Evolutionary conservation across 2,329 filamentous ascomycete genomes (phyloP).

Genomic region (Colletotrichum camelliae): DNA sequence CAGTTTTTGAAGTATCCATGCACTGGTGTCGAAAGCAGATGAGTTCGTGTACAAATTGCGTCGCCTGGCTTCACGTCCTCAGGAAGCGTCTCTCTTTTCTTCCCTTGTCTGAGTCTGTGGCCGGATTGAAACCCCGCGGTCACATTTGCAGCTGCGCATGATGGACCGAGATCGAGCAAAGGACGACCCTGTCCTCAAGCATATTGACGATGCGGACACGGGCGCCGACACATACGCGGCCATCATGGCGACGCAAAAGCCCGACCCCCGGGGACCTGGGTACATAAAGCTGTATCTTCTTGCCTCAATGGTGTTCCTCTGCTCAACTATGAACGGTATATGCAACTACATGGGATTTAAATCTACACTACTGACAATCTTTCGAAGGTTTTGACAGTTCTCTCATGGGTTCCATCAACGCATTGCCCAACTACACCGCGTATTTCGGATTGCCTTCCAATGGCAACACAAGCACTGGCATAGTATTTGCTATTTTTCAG

Average conservation of each 20-base stretch:
- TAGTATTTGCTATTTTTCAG: slow-evolving; percentile 49
- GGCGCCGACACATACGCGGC: slow-evolving; percentile 35
- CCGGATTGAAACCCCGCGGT: not conserved
- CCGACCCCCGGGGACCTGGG: slow-evolving; percentile 32
- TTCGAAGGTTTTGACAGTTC: slow-evolving; percentile 42
- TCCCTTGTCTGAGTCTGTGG: not conserved
- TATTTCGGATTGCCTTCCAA: slow-evolving; percentile 40
- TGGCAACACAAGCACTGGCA: slow-evolving; percentile 45
- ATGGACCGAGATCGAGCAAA: not conserved
- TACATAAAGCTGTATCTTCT: slow-evolving; percentile 35
- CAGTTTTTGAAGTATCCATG: not conserved
- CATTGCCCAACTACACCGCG: slow-evolving; percentile 36
- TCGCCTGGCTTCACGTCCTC: not conserved
- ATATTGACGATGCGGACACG: slow-evolving; percentile 9
- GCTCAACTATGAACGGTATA: slow-evolving; percentile 45
- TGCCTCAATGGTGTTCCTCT: slow-evolving; percentile 32
- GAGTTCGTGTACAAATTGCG: rapidly evolving
- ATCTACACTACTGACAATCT: not conserved
- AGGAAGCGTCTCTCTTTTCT: not conserved
- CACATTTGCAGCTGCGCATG: not conserved
- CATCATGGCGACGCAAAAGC: slow-evolving; percentile 35
- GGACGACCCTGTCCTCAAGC: not conserved
- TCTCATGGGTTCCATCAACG: slow-evolving; percentile 50
- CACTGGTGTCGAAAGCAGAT: not conserved
- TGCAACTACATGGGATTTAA: rapidly evolving